Base-by-base conservation (phyloP, 805 yeast species). In the Wickerhamiella allomyrinae region DNA sequence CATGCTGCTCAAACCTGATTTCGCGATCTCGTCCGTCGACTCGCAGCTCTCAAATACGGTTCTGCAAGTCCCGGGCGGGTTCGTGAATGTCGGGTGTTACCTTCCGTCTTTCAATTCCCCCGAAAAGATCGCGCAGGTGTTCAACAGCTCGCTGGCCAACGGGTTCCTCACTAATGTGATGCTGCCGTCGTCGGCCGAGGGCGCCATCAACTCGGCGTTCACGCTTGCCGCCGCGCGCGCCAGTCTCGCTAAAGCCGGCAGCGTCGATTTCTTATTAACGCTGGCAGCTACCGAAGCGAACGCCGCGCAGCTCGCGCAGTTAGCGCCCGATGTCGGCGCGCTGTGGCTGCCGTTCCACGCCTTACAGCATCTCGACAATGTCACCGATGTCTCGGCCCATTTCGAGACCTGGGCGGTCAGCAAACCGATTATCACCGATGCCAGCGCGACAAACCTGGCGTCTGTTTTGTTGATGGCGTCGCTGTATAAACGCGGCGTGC, bases 391-490 rank as follows among this genome's bases (percentile, higher is more conserved):
- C 35, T 75, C 94, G 21, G 70, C 79, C 23, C 93, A 83, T 53
- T 76, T 86, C 55, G 76, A 78, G 48, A 66, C 74, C 27, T 87
- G 96, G 95, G 94, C 95, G 41, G 68, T 70, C 40, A 63, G 63
- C 54, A 86, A 85, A 66, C 89, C 91, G 46, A 79, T 89, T 46
- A 71, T 87, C 49, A 85, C 95, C 34, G 96, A 89, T 63, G 95
- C 97, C 39, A 77, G 75, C 59, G 78, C 89, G 20, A 82, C 95
- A 31, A 89, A 85, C 56, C 69, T 89, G 56, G 97, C 97, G n/a
- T 82, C 95, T 3, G 79, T 87, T 36, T 67, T 89, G 59, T 71
- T 89, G 56, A 69, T 89, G 63, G 94, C 96, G 35, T 81, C 95
- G 21, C 71, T 89, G 58, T 86, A 83, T 69, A 73, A 68, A 64